Evolutionary conservation across 805 yeast species (phyloP).

Genomic region (Diddensiella santjacobensis): DNA sequence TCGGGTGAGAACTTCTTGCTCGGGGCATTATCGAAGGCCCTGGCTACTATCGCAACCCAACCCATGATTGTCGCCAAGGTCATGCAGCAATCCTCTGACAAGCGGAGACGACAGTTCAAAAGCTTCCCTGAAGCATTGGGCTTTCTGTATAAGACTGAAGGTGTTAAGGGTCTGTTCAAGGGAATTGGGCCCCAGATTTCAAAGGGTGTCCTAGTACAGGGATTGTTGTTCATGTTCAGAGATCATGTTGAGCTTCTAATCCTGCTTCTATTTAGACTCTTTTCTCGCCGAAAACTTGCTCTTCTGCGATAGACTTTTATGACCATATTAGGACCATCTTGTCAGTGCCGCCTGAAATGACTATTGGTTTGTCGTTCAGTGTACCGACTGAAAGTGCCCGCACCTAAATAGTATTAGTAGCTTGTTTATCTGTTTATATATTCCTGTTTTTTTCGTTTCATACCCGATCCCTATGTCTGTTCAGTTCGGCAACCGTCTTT

Average conservation of each 20-base stretch:
- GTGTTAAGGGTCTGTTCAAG: conserved; percentile 63
- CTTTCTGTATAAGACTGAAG: conserved; percentile 62
- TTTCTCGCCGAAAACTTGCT: conserved; percentile 7
- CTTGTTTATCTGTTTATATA: too few species aligned
- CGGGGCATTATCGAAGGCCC: conserved; percentile 76
- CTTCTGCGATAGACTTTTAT: conserved; percentile 2
- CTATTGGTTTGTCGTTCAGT: neutral
- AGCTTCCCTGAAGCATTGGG: conserved; percentile 61
- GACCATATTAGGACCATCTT: conserved; percentile 36
- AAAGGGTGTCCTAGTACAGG: conserved; percentile 83
- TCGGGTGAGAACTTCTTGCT: conserved; percentile 64
- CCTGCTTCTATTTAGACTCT: conserved; percentile 25
- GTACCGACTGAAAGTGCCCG: conserved; percentile 5
- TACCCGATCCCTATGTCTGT: conserved; percentile 46
- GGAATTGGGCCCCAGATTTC: conserved; percentile 76
- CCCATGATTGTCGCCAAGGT: conserved; percentile 84
- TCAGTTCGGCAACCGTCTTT: conserved; percentile 34
- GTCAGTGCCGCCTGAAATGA: conserved; percentile 42
- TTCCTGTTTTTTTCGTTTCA: neutral
- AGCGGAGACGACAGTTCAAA: conserved; percentile 39
- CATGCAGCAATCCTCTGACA: conserved; percentile 55
- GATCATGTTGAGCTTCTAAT: conserved; percentile 49
- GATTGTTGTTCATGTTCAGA: conserved; percentile 74
- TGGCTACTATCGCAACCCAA: conserved; percentile 78
- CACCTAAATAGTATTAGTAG: neutral